phyloP scores from a whole-genome alignment of 1,139 yeast species.

The Saccharomyces hybrid region DNA sequence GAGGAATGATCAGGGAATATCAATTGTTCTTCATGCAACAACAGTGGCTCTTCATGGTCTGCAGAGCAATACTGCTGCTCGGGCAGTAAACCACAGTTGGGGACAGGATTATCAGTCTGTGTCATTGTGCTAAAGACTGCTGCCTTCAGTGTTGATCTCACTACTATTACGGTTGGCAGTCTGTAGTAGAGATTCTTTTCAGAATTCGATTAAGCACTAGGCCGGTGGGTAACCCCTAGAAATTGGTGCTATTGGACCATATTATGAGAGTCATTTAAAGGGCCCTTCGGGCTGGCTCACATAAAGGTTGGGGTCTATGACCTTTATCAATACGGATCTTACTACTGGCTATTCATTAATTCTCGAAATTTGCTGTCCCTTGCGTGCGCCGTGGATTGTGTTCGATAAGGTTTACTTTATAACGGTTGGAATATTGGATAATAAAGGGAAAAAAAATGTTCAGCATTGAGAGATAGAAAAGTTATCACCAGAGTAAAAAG shows the following conservation, averaged over 20 bases:
- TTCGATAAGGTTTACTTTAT: not conserved
- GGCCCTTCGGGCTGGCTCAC: not conserved
- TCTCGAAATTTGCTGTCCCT: not conserved
- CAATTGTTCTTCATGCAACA: not conserved
- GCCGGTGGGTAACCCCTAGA: not conserved
- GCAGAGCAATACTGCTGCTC: not conserved
- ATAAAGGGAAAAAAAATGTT: not conserved
- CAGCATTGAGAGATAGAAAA: not conserved
- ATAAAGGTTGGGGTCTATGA: not conserved
- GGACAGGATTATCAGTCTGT: not conserved
- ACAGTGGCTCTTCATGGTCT: not conserved
- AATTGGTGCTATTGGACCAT: not conserved
- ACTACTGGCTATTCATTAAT: not conserved
- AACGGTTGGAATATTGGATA: not conserved
- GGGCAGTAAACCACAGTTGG: not conserved
- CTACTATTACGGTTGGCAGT: not conserved
- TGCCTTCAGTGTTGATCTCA: not conserved
- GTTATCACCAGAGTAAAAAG: not conserved
- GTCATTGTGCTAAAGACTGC: not conserved
- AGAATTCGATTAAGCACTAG: not conserved
- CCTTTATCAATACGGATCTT: not conserved
- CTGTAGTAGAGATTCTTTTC: not conserved
- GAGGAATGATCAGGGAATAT: conserved; percentile 6
- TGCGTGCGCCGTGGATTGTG: not conserved
- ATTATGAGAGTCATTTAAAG: not conserved